Base-by-base conservation (phyloP, 176 grass and related monocot species). In the Eragrostis nindensis region DNA sequence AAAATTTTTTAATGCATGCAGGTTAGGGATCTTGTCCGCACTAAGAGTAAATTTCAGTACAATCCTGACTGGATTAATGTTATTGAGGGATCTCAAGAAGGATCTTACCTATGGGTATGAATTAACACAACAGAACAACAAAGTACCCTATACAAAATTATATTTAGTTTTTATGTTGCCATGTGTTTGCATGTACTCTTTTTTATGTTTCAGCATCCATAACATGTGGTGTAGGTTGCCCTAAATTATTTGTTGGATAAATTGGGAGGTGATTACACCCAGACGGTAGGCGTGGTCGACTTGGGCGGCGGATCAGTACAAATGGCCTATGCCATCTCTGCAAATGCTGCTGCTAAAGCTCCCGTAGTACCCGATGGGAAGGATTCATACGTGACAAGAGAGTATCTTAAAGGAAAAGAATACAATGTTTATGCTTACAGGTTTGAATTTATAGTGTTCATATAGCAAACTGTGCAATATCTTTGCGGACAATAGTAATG, bases 21-120 rank as follows among this genome's bases (percentile, higher is more conserved):
- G 84, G 77, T 90, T 6, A 45, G 71, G 43, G 77, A 83, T 69
- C 59, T 87, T 52, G 80, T 93, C 61, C 85, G 68, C 18, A 78
- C 69, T 5, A 68, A 90, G 42, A 90, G 84, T 41, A 82, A 75
- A 70, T 83, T 89, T 38, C 25, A 69, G 43, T 90, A 80, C 36
- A 76, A 90, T 0, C 50, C 80, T 8, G 38, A 87, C 8, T 87
- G 66, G 84, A 86, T 93, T 21, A 68, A 50, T 49, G 62, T 93
- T 75, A 57, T 90, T 38, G 72, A 75, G 15, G 91, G 87, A 69
- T 73, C 80, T 26, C 84, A 87, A 47, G 84, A 93, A 85, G 87
- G 87, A 14, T 89, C 91, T 49, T 90, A 90, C 73, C 48, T 93
- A 25, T 90, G 87, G 90, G 90, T 87, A 52, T 41, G n/a, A 54